Base-by-base conservation (phyloP, 1,284 basidiomycete species). In the Austroboletus novae-zelandiae region DNA sequence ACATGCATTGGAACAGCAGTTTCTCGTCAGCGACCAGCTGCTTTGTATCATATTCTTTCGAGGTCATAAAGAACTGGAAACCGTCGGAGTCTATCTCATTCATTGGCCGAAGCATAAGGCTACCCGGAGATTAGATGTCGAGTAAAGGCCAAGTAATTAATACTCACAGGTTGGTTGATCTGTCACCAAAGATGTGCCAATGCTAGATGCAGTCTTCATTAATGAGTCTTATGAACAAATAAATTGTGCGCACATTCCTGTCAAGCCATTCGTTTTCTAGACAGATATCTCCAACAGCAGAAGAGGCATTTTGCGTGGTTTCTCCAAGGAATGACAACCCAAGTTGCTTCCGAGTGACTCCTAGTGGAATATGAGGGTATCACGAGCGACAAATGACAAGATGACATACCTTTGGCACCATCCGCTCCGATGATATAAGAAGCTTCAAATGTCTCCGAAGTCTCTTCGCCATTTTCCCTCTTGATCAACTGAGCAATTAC, bases 311-410 rank as follows among this genome's bases (percentile, higher is more conserved):
- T 9, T 64, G 61, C 30, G 60, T 61, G 0, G 71, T 73, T 51
- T 81, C 75, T 0, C 79, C 79, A 1, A 75, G 47, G 50, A 80
- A 79, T 0, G 66, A 54, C 25, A 80, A 53, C 0, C 72, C 73
- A 8, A 78, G 66, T 30, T 67, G 61, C 51, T 79, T 78, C 43
- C 76, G 67, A 17, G 74, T 68, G 17, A 48, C 34, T 3, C 68
- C 57, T 61, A 13, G 17, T 8, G 32, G 13, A 25, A 44, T 3
- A 31, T 5, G n/a, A 18, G 11, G 5, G 25, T 40, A 25, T 40
- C 9, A 8, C 11, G n/a, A 39, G 10, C 9, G 9, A 9, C 14
- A n/a, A 29, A 29, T 8, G 40, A 15, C 11, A 9, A 29, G 14
- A n/a, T 45, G 13, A 47, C 53, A 25, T 14, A 64, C 67, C 66